These are phyloP conservation scores for Smallanthus sonchifolius DNA, from an alignment of 129 eudicot genomes.

Conservation along the genomic window DNA sequence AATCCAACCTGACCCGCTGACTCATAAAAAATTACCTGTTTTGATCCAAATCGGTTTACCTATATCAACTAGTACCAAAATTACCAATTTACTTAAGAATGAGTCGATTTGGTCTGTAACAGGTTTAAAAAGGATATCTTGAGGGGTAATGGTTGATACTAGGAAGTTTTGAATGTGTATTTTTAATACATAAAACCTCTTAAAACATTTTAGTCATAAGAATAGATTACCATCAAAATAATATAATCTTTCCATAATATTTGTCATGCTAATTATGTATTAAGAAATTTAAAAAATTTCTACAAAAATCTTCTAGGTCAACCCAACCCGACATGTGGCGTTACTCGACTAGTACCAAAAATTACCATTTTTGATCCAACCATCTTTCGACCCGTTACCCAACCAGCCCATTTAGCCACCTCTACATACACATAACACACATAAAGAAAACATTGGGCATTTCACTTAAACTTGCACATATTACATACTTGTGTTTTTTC, in stretches of 20 bases:
- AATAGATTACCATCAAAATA: neutral
- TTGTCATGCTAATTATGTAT: neutral
- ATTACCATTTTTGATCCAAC: neutral
- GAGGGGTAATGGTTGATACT: neutral
- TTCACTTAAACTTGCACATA: neutral
- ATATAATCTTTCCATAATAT: neutral
- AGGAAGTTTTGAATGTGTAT: neutral
- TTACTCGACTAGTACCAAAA: too few species aligned
- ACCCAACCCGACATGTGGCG: neutral
- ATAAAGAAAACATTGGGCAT: neutral
- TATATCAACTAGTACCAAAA: neutral
- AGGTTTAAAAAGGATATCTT: neutral
- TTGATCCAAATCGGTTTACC: neutral
- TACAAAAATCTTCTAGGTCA: neutral
- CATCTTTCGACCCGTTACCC: neutral
- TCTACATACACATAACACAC: neutral
- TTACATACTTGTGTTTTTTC: slow-evolving; percentile 86
- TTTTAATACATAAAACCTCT: neutral
- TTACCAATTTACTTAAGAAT: neutral
- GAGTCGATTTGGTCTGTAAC: neutral
- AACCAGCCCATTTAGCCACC: neutral
- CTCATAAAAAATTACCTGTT: neutral
- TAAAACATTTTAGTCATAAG: neutral
- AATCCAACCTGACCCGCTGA: neutral
- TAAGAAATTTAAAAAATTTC: neutral